Conservation (phyloP, 2,329 filamentous ascomycete genomes). For the Colletotrichum sublineola region DNA sequence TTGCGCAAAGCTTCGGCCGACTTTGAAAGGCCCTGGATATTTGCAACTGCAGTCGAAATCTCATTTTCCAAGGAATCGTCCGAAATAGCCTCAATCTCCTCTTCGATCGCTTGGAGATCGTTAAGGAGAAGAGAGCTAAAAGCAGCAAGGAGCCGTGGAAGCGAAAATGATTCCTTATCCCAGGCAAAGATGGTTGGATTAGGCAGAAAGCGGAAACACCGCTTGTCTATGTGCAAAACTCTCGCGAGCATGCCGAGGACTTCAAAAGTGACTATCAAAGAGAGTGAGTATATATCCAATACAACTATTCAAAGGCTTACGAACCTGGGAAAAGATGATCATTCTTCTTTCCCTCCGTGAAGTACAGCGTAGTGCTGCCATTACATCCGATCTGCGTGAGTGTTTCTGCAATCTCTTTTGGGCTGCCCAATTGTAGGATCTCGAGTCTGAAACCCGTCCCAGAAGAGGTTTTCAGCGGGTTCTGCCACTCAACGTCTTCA, state of each 20-base stretch:
- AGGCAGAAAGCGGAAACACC: conserved; percentile 56
- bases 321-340: conserved; percentile 48
- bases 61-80: conserved; percentile 40
- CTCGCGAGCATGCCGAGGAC: conserved; percentile 57
- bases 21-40: not conserved
- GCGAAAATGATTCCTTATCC: conserved; percentile 63
- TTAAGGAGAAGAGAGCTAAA: conserved; percentile 50
- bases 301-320: not conserved
- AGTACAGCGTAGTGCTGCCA: conserved; percentile 50
- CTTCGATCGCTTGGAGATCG: conserved; percentile 39
- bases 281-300: not conserved
- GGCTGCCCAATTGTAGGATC: conserved; percentile 41
- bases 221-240: conserved; percentile 52
- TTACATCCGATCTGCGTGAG: conserved; percentile 56
- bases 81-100: conserved; percentile 42
- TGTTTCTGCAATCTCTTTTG: conserved; percentile 52
- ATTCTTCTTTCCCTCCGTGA: conserved; percentile 39
- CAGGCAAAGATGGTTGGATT: conserved; percentile 65
- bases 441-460: conserved; percentile 43
- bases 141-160: conserved; percentile 57
- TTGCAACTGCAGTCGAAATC: not conserved
- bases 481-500: conserved; percentile 29
- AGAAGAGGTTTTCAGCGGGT: conserved; percentile 16
- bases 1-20: not conserved
- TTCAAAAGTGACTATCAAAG: conserved; percentile 52